Percentiles rank a stretch among this genome's conserved stretches.
phyloP scores from a whole-genome alignment of 148 eudicot genomes.

The Amaranthus palmeri region DNA sequence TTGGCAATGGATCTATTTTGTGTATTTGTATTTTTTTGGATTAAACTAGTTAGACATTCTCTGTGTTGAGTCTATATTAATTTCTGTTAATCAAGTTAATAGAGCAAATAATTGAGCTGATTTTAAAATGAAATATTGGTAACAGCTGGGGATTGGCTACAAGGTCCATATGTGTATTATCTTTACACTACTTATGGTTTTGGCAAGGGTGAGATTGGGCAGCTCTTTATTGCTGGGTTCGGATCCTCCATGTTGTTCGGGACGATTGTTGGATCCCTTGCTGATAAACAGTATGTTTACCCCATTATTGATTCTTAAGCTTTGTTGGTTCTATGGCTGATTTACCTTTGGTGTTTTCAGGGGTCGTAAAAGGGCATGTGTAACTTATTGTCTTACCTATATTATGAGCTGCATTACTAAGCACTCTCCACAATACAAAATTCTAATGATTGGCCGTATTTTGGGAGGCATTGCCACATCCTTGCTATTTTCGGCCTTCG shows the following conservation, averaged over 20 bases:
- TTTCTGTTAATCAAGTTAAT: too few species aligned
- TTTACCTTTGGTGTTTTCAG: conserved; percentile 29
- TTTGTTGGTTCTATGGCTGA: conserved; percentile 8
- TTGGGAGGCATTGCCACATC: conserved; percentile 98
- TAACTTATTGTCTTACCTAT: conserved; percentile 87
- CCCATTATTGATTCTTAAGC: background rate
- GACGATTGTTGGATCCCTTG: conserved; percentile 87
- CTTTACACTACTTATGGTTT: conserved; percentile 88
- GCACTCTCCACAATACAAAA: conserved; percentile 82
- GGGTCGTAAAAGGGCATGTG: conserved; percentile 91
- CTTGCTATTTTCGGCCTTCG: conserved; percentile 84
- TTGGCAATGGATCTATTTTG: too few species aligned
- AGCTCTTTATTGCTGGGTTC: conserved; percentile 94
- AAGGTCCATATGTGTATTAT: conserved; percentile 92
- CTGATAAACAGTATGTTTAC: conserved; percentile 70
- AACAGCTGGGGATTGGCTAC: conserved; percentile 96
- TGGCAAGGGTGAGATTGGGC: conserved; percentile 86
- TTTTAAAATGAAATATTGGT: background rate
- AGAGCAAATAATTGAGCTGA: background rate
- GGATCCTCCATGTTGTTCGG: conserved; percentile 99
- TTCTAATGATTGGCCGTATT: conserved; percentile 87
- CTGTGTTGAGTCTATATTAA: too few species aligned
- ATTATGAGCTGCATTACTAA: conserved; percentile 86
- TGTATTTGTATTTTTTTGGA: too few species aligned
- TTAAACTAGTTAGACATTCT: too few species aligned